Evolutionary conservation across 2,329 filamentous ascomycete species (phyloP), one percentile per base, ranked within the genome.

Genomic region (Ophiostoma montium): DNA sequence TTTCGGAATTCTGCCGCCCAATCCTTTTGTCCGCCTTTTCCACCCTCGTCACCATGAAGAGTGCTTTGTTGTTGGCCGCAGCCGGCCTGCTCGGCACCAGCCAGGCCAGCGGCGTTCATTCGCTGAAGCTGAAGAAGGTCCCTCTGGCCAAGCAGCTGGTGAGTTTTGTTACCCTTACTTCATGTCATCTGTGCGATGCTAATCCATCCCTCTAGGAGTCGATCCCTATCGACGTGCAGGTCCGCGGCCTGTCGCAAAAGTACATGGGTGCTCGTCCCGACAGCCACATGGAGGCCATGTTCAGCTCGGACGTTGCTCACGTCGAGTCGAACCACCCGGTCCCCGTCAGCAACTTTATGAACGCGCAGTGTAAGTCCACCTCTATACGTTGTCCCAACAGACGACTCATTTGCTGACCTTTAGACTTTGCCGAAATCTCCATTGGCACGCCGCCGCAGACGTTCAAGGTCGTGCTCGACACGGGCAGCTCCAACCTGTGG

Each of bases 401-500:
- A n/a, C n/a, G n/a, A n/a, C 10, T 16, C 3, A 10, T n/a, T 23
- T 27, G 31, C 39, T 49, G 23, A 44, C 42, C 9, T 8, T 1
- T 53, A 94, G 89, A 98, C 75, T 98, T 95, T 79, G 94, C 90
- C 58, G 88, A 95, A 68, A 95, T 98, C 66, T 77, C 80, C 59
- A 79, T 98, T 65, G 92, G 92, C 56, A 90, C 82, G 45, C 92
- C 92, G 57, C 82, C 92, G 32, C 92, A 98, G 72, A 76, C 71
- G 58, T 98, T 98, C 81, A 98, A 98, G 78, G 94, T 98, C 58
- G 84, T 98, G 56, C 83, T 98, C 56, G 92, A 98, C 67, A 98
- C 92, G 27, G 92, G 92, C 61, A 95, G 88, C 76, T 96, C 92
- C 66, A 98, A 98, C 75, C 78, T 98, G 55, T 98, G 94, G 94